These are phyloP conservation scores for Alternaria sp. DNA, from an alignment of 2,329 filamentous ascomycete species.

Conservation along the genomic window DNA sequence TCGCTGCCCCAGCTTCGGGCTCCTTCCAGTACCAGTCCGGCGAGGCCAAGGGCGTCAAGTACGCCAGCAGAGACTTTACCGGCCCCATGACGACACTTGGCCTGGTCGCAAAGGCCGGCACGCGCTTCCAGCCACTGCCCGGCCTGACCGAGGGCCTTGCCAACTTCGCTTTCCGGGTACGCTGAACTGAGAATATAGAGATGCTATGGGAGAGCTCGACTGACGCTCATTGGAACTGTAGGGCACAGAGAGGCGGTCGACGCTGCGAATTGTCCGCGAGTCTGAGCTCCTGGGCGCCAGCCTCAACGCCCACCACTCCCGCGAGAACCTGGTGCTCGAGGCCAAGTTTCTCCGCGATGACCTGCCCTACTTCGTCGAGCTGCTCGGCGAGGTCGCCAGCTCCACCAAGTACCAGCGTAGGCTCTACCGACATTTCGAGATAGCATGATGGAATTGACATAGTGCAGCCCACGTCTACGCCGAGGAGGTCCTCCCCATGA, in stretches of 20 bases:
- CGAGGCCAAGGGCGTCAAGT: constrained; percentile 87
- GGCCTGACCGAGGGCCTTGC: constrained; percentile 89
- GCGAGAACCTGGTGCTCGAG: constrained; percentile 90
- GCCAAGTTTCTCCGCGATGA: constrained; percentile 96
- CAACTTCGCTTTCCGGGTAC: constrained; percentile 97
- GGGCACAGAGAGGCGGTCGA: constrained; percentile 88
- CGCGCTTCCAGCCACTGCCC: constrained; percentile 87
- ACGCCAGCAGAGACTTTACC: constrained; percentile 87
- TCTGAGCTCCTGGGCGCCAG: constrained; percentile 92
- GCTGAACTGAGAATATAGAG: constrained; percentile 24
- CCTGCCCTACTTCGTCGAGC: constrained; percentile 95
- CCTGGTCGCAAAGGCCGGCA: constrained; percentile 91
- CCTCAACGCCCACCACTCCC: constrained; percentile 86
- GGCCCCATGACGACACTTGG: constrained; percentile 91
- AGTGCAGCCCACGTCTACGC: constrained; percentile 81
- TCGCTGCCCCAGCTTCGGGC: constrained; percentile 73
- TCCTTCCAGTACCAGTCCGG: constrained; percentile 88
- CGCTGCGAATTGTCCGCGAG: constrained; percentile 92
- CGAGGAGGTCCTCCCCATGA: constrained; percentile 81
- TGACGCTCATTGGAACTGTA: constrained; percentile 55
- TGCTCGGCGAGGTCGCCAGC: constrained; percentile 89
- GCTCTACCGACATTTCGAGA: constrained; percentile 29
- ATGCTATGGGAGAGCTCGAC: constrained; percentile 18
- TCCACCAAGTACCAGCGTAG: constrained; percentile 82
- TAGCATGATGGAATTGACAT: constrained; percentile 18